phyloP scores from a whole-genome alignment of 1,284 basidiomycete genomes.

The Microbotryomycetes sp. region DNA sequence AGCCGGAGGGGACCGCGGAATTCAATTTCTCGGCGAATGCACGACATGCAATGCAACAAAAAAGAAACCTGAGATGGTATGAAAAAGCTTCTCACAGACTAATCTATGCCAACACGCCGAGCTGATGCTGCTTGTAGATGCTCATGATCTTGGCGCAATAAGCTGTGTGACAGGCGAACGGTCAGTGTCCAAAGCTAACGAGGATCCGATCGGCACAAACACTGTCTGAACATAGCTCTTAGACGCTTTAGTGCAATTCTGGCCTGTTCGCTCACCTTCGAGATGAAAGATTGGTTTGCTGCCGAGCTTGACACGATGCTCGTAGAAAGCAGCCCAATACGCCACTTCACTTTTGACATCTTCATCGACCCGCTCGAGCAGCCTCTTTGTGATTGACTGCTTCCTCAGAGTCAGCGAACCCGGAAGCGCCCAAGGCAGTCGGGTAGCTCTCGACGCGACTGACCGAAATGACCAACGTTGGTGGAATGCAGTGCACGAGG shows the following conservation, averaged over 20 bases:
- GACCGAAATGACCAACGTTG: constrained; percentile 82
- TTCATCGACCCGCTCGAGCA: constrained; percentile 83
- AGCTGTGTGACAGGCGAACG: constrained; percentile 18
- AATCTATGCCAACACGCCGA: constrained; percentile 4
- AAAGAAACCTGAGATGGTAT: too few species aligned
- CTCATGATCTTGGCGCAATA: constrained; percentile 40
- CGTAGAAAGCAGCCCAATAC: constrained; percentile 95
- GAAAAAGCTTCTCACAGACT: background rate
- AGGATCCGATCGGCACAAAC: background rate
- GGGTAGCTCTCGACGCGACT: background rate
- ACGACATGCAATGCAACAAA: too few species aligned
- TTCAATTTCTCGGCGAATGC: too few species aligned
- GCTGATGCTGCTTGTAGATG: constrained; percentile 32
- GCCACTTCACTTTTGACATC: constrained; percentile 80
- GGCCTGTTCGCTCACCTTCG: constrained; percentile 47
- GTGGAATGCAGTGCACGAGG: constrained; percentile 95
- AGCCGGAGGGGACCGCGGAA: too few species aligned
- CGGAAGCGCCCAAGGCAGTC: background rate
- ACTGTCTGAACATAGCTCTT: background rate
- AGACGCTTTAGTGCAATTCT: background rate
- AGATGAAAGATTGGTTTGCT: constrained; percentile 94
- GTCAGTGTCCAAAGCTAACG: background rate
- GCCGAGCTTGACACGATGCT: constrained; percentile 80
- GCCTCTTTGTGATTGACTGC: constrained; percentile 77
- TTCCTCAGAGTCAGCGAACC: constrained; percentile 8